Conservation (phyloP, 371 early-diverging fungal species). For the Rhizopus stolonifer region DNA sequence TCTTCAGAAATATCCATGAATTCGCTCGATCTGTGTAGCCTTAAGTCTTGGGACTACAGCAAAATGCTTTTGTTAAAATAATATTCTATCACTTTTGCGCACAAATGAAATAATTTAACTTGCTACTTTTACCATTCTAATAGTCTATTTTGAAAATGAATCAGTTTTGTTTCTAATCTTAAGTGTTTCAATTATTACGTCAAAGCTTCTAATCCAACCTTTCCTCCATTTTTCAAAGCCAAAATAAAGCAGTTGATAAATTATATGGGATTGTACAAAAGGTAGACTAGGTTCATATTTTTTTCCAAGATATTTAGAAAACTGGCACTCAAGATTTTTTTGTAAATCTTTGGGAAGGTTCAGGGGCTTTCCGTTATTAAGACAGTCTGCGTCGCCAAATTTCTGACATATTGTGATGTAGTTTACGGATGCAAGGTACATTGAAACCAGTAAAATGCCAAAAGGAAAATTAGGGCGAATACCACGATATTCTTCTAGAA, state of each 20-base stretch:
- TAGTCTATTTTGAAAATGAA: constrained; percentile 12
- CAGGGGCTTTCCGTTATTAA: constrained; percentile 5
- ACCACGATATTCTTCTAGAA: constrained; percentile 28
- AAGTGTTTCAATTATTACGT: constrained; percentile 13
- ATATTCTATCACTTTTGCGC: not conserved
- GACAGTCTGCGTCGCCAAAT: constrained; percentile 8
- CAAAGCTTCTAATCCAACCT: constrained; percentile 33
- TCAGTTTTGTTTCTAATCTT: not conserved
- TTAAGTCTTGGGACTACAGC: constrained; percentile 50
- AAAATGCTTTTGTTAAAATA: not conserved
- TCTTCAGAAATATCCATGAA: constrained; percentile 36
- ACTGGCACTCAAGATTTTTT: not conserved
- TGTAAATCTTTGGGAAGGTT: constrained; percentile 8
- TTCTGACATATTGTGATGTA: constrained; percentile 14
- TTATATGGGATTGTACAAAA: constrained; percentile 34
- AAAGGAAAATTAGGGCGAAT: constrained; percentile 10
- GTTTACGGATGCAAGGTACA: constrained; percentile 22
- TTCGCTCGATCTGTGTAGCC: constrained; percentile 44
- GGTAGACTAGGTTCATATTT: constrained; percentile 24
- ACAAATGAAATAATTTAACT: too few species aligned
- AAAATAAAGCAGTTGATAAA: constrained; percentile 34
- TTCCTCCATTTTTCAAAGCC: constrained; percentile 22
- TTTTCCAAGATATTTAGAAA: constrained; percentile 4
- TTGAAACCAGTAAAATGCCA: constrained; percentile 13
- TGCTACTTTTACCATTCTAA: constrained; percentile 29